Evolutionary conservation across 2,329 filamentous ascomycete species (phyloP).

Genomic region (Tolypocladium paradoxum): DNA sequence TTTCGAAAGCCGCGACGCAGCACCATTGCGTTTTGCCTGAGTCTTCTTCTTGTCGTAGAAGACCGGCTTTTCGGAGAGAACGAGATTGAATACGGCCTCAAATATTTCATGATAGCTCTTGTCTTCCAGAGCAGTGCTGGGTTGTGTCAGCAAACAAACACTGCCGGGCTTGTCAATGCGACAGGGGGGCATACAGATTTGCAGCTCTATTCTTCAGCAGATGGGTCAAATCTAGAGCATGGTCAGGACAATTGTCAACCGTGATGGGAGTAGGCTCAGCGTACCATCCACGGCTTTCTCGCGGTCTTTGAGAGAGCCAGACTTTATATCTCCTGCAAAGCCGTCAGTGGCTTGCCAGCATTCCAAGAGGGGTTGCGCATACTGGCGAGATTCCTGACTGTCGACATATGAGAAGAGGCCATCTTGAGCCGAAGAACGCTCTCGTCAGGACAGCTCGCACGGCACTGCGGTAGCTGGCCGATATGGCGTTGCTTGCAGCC

Average conservation of each 20-base stretch:
- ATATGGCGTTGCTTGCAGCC: not conserved
- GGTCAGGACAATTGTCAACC: not conserved
- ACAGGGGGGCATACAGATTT: constrained; percentile 22
- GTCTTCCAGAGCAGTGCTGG: constrained; percentile 46
- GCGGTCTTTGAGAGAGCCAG: constrained; percentile 24
- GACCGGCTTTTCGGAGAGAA: constrained; percentile 53
- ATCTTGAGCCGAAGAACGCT: constrained; percentile 7
- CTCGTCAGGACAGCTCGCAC: no score
- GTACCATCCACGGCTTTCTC: constrained; percentile 30
- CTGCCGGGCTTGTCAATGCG: not conserved
- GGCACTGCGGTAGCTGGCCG: not conserved
- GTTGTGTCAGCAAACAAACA: not conserved
- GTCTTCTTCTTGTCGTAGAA: constrained; percentile 46
- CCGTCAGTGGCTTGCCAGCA: constrained; percentile 3
- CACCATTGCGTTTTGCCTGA: constrained; percentile 31
- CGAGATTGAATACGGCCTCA: constrained; percentile 66
- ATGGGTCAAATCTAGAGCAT: constrained; percentile 22
- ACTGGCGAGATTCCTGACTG: constrained; percentile 25
- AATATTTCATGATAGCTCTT: constrained; percentile 73
- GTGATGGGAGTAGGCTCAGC: not conserved
- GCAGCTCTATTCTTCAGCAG: constrained; percentile 26
- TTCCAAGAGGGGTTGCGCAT: not conserved
- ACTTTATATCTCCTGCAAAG: constrained; percentile 21
- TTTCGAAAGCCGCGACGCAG: constrained; percentile 49
- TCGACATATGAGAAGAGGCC: constrained; percentile 20